Evolutionary conservation across 1,284 basidiomycete genomes (phyloP).

Genomic region (Moesziomyces antarcticus): DNA sequence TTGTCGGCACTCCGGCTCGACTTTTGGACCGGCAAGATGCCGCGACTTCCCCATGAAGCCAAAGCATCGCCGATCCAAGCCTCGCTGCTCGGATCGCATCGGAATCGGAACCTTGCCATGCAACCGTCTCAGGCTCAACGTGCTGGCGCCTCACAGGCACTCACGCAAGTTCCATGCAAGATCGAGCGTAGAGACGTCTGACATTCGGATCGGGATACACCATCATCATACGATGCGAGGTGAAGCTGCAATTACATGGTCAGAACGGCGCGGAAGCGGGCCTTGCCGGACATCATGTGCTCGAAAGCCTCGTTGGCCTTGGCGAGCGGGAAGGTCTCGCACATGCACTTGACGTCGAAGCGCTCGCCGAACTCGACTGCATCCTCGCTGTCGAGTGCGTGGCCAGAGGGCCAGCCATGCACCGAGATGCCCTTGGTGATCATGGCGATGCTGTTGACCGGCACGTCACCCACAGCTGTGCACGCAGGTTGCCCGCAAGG

Average conservation of each 20-base stretch:
- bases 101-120: too few species aligned
- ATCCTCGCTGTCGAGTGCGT: constrained; percentile 65
- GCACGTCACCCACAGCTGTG: constrained; percentile 45
- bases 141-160: too few species aligned
- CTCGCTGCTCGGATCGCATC: too few species aligned
- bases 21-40: too few species aligned
- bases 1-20: too few species aligned
- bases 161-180: too few species aligned
- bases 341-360: constrained; percentile 66
- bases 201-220: too few species aligned
- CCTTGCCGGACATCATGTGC: constrained; percentile 65
- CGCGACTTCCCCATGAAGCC: too few species aligned
- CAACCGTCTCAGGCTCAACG: too few species aligned
- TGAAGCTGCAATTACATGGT: constrained; percentile 17
- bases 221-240: too few species aligned
- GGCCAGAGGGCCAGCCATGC: constrained; percentile 68
- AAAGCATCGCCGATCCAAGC: too few species aligned
- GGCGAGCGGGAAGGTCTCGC: constrained; percentile 68
- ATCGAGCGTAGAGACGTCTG: too few species aligned
- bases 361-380: constrained; percentile 64
- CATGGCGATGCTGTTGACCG: constrained; percentile 57
- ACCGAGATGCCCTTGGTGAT: constrained; percentile 67
- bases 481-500: constrained; percentile 9
- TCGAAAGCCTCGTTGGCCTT: constrained; percentile 68
- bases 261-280: constrained; percentile 67